Evolutionary conservation across 805 yeast genomes (phyloP).

Genomic region (Saccharomycopsis capsularis): DNA sequence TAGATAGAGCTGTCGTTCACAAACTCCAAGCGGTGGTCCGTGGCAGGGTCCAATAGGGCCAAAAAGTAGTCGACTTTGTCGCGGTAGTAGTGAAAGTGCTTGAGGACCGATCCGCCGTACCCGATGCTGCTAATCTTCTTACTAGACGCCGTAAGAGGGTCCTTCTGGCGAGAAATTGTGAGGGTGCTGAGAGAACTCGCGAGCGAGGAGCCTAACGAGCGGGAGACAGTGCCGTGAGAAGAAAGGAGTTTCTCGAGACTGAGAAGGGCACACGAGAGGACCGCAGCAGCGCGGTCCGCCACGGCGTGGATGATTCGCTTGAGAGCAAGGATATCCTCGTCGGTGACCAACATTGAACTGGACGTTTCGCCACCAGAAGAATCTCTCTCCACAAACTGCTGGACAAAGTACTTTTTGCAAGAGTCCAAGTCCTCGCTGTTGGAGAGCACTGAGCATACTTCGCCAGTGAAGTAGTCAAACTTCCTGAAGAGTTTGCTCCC

Average conservation of each 20-base stretch:
- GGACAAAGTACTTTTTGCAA: neutral
- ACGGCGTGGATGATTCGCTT: slow-evolving; percentile 6
- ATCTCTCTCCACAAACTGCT: neutral
- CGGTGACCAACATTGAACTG: neutral
- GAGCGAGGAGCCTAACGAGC: no score
- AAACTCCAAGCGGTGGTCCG: slow-evolving; percentile 1
- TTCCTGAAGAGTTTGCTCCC: neutral
- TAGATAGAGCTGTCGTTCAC: slow-evolving; percentile 13
- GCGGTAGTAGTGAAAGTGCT: slow-evolving; percentile 13
- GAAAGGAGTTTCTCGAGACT: neutral
- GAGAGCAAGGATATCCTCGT: neutral
- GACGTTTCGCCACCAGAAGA: neutral
- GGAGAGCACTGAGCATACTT: slow-evolving; percentile 1
- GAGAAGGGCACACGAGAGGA: slow-evolving; percentile 10
- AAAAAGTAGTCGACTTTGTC: slow-evolving; percentile 5
- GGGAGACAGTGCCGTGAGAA: no score
- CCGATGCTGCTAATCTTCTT: slow-evolving; percentile 3
- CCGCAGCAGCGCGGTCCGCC: slow-evolving; percentile 13
- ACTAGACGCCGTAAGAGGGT: neutral
- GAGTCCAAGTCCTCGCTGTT: slow-evolving; percentile 1
- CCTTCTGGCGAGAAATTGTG: neutral
- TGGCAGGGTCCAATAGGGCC: neutral
- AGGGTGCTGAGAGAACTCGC: no score
- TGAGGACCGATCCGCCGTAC: slow-evolving; percentile 17
- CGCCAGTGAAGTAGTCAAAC: slow-evolving; percentile 16